phyloP scores from a whole-genome alignment of 1,284 basidiomycete species.

The Hypsizygus ulmarius region DNA sequence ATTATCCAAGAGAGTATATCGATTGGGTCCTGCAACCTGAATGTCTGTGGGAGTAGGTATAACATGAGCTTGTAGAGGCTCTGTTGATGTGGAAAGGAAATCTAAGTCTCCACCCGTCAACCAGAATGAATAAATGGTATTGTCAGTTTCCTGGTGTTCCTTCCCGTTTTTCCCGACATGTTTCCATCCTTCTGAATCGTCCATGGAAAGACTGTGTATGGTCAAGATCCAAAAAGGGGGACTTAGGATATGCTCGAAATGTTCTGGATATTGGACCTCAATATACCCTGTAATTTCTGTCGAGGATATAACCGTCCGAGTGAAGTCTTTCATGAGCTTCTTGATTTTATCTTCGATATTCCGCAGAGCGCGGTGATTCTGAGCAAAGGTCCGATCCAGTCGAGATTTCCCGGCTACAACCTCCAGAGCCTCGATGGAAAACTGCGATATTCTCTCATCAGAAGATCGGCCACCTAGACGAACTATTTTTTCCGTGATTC shows the following conservation, averaged over 20 bases:
- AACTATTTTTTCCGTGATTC: conserved; percentile 60
- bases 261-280: conserved; percentile 39
- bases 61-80: not conserved
- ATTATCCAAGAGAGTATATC: conserved; percentile 8
- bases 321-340: conserved; percentile 42
- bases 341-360: conserved; percentile 42
- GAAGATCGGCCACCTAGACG: conserved; percentile 61
- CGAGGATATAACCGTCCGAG: conserved; percentile 35
- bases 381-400: conserved; percentile 32
- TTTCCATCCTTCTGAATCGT: conserved; percentile 18
- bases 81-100: conserved; percentile 29
- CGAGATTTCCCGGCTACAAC: conserved; percentile 40
- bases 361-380: conserved; percentile 42
- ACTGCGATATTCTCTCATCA: conserved; percentile 56
- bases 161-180: conserved; percentile 14
- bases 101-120: conserved; percentile 37
- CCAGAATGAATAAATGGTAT: conserved; percentile 50
- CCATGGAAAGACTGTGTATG: conserved; percentile 23
- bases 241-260: conserved; percentile 34
- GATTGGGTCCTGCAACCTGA: not conserved
- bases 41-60: not conserved
- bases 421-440: conserved; percentile 57
- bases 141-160: conserved; percentile 25
- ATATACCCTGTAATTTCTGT: conserved; percentile 41
- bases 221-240: conserved; percentile 43